Conservation (phyloP, 805 yeast genomes). For the Nakazawaea holstii region DNA sequence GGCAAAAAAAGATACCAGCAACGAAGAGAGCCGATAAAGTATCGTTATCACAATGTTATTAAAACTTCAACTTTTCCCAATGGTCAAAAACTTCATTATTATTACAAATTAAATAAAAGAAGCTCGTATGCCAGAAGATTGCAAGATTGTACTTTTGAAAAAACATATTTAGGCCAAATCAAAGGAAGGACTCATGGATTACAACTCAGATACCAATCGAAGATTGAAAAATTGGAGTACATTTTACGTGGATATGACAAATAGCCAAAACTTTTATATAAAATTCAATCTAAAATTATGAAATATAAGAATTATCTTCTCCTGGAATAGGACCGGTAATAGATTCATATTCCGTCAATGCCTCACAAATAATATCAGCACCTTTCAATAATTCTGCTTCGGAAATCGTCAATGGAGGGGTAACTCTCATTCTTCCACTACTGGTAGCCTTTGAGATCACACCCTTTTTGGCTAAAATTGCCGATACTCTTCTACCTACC, state of each 20-base stretch:
- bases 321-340: conserved; percentile 9
- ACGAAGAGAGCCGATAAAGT: not conserved
- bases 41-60: not conserved
- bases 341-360: conserved; percentile 9
- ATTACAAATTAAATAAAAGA: conserved; percentile 1
- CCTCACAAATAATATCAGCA: conserved; percentile 18
- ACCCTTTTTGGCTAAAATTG: conserved; percentile 19
- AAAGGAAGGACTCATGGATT: conserved; percentile 2
- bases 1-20: not conserved
- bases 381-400: conserved; percentile 16
- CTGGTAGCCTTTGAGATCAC: conserved; percentile 17
- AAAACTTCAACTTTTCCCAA: not conserved
- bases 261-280: not conserved
- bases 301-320: conserved; percentile 8
- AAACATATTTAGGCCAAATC: conserved; percentile 2
- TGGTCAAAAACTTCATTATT: conserved; percentile 2
- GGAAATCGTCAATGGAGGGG: conserved; percentile 22
- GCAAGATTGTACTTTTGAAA: not conserved
- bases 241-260: conserved; percentile 1
- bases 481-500: conserved; percentile 17
- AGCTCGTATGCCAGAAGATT: not conserved
- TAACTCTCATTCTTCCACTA: conserved; percentile 20
- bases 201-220: conserved; percentile 3
- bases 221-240: not conserved
- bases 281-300: not conserved